Evolutionary conservation across 2,329 filamentous ascomycete genomes (phyloP), one percentile per base, ranked within the genome.

Genomic region (Curvularia hawaiiensis): DNA sequence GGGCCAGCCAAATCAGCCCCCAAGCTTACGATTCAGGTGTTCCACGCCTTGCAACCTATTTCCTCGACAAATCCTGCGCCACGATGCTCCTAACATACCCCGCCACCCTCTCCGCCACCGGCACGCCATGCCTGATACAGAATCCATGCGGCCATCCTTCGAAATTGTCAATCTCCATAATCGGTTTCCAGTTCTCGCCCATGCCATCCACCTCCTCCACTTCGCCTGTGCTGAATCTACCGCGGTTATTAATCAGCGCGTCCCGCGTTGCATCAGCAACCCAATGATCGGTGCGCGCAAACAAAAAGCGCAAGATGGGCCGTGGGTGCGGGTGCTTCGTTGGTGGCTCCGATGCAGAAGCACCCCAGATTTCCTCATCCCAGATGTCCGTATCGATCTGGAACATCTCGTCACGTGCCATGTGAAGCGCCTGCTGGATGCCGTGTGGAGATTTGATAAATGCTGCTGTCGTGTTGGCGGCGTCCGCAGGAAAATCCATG

Each of bases 231-330:
- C 52, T 61, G n/a, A 57, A 60, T 43, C 54, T 57, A 2, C 61
- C 62, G 2, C 66, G 54, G 33, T 45, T 60, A 22, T 63, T 58
- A 46, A 88, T 82, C 38, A 88, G 75, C 40, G 80, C 79, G 63
- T 87, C 82, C 35, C 85, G 76, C 30, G 84, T 86, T 64, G 78
- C 75, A 60, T 85, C 79, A 1, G 84, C 84, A 26, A 88, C 83
- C 85, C 85, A 88, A 65, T 86, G 84, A 66, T 88, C 86, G 47
- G 82, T 75, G 35, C 81, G 75, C 1, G 83, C 85, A 70, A 86
- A 88, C 62, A 86, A 82, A 66, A 88, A 86, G 50, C 81, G 80
- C 41, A 88, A 60, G 50, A 79, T 80, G 3, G 80, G 75, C 2
- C 79, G 70, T 8, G 77, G 68, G 45, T 77, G 67, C 16, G 67